A percentile compares a stretch with the other conserved stretches of the same genome.
phyloP scores from a whole-genome alignment of 805 yeast species.

The Lipomyces spencermartinsiae region DNA sequence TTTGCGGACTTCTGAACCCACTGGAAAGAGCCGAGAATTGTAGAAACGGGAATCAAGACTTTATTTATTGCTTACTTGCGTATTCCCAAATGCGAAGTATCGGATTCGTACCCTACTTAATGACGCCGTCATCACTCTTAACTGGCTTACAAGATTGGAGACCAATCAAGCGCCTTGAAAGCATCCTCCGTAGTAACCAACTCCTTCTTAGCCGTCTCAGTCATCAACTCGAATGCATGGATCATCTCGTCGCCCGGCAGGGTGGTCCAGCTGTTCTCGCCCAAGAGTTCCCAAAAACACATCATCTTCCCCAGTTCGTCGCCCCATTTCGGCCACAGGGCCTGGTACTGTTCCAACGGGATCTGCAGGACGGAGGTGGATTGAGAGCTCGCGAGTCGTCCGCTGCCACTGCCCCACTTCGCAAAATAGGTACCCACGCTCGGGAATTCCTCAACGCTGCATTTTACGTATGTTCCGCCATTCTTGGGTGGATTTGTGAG shows the following conservation, averaged over 20 bases:
- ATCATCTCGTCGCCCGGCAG: not conserved
- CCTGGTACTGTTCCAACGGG: not conserved
- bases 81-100: no score
- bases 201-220: not conserved
- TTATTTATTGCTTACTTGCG: no score
- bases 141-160: not conserved
- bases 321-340: not conserved
- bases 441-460: not conserved
- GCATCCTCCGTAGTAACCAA: not conserved
- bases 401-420: not conserved
- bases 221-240: not conserved
- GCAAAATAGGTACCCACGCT: not conserved
- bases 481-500: not conserved
- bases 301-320: not conserved
- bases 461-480: not conserved
- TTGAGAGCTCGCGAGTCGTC: not conserved
- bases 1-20: no score
- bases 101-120: not conserved
- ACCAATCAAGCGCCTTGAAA: not conserved
- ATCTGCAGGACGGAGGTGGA: not conserved
- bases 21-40: no score
- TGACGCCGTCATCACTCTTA: not conserved
- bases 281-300: not conserved
- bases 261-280: not conserved
- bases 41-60: no score